Evolutionary conservation across 257 asterid genomes (phyloP), one percentile per base, ranked within the genome.

Genomic region (Lantana camara): DNA sequence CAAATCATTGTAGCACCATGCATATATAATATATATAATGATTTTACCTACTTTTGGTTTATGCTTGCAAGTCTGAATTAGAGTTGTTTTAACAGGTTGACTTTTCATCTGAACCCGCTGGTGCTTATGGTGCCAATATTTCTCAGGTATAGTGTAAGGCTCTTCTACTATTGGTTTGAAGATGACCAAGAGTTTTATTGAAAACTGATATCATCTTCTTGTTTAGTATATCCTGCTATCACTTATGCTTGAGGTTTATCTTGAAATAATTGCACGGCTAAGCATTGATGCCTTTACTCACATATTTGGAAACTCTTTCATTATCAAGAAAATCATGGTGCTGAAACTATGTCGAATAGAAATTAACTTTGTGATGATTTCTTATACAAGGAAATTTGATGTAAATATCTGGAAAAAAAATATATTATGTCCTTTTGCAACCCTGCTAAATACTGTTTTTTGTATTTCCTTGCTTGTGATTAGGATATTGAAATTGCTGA

Each of bases 241-340:
- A 24, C 95, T 90, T 80, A 65, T 90, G 95, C 81, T 93, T 90
- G 97, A 87, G 83, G 93, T 87, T 44, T 93, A 93, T 75, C 99
- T 97, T 53, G 97, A 93, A 78, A 78, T 81, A 79, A 75, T 87
- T 29, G 79, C 83, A 57, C 91, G 81, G 69, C 68, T 93, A 55
- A 85, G 75, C 45, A 67, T 53, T 34, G 96, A 90, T 69, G 89
- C 96, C 63, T 85, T 84, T 23, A 77, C 68, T 71, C 95, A 77
- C 80, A 81, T 93, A 70, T 60, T 79, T 70, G 91, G 86, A n/a
- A 67, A 83, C 95, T 72, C 84, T 93, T 93, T 77, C 92, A 57
- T 46, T 88, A 88, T 78, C 96, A 80, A 97, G 98, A 89, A 75
- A 73, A 47, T 45, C 35, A 19, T 34, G 53, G 20, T 29, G 12